Base-by-base conservation (phyloP, 768 basidiomycete species). In the Suillus hirtellus region DNA sequence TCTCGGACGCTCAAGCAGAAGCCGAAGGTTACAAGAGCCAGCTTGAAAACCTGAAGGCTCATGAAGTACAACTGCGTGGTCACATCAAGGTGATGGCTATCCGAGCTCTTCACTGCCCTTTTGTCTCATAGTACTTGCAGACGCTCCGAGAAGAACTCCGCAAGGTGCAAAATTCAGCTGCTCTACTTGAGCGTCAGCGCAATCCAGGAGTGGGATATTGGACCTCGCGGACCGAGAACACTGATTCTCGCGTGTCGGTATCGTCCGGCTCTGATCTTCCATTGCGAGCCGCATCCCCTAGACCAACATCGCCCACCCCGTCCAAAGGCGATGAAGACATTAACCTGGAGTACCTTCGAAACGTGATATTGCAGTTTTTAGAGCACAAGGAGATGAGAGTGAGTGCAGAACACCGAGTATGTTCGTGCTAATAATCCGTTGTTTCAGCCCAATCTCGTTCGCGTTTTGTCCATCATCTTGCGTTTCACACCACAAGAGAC, bases 351-450 rank as follows among this genome's bases (percentile, higher is more conserved):
- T 99, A 99, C 76, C 76, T 99, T 53, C 84, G 97, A 63, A 99
- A 99, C 74, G 92, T 99, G 38, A 94, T 99, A 62, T 75, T 99
- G 53, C 97, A 99, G 74, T 99, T 99, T 79, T 81, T 99, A 58
- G 97, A 99, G 73, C 93, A 98, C 78, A 95, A 96, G 73, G 95
- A 99, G 75, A 98, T 98, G 95, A 84, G 97, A 78, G 95, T 95
- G 71, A 73, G 93, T 79, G 46, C 4, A 31, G 17, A 42, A 12
- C 11, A 8, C 27, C 12, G 6, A 58, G 11, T 4, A 42, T 49
- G 19, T 34, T 42, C 15, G 60, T 8, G 21, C 42, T 46, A 24
- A 14, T 67, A 61, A 63, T 64, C 63, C 15, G 70, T 31, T 12
- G 59, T 52, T 21, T 11, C 64, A 95, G 91, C 92, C 95, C 0